These are phyloP conservation scores for Lodderomyces jiufengensis DNA, from an alignment of 1,139 yeast genomes.

Conservation along the genomic window DNA sequence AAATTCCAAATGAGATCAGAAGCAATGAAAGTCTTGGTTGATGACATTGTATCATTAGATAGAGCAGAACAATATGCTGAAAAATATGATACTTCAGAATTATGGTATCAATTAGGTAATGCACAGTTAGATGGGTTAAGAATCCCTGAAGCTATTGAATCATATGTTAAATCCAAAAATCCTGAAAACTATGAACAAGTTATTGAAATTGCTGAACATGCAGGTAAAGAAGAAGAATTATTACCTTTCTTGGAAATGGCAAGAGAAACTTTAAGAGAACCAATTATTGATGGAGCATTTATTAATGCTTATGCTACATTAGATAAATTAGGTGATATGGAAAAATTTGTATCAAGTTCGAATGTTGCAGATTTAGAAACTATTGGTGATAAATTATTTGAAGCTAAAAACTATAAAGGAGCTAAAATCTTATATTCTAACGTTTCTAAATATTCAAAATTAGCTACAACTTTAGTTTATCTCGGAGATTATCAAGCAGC, in stretches of 20 bases:
- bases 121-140: slow-evolving; percentile 95
- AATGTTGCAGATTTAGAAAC: slow-evolving; percentile 90
- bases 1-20: slow-evolving; percentile 74
- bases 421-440: slow-evolving; percentile 85
- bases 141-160: slow-evolving; percentile 85
- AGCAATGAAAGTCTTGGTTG: slow-evolving; percentile 89
- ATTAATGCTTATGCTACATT: slow-evolving; percentile 83
- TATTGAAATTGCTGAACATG: slow-evolving; percentile 91
- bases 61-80: slow-evolving; percentile 95
- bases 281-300: slow-evolving; percentile 87
- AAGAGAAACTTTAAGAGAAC: slow-evolving; percentile 88
- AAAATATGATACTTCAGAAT: slow-evolving; percentile 76
- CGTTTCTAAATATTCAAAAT: slow-evolving; percentile 89
- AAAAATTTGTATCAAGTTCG: slow-evolving; percentile 76
- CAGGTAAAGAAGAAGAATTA: slow-evolving; percentile 94
- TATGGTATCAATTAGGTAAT: slow-evolving; percentile 94
- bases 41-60: slow-evolving; percentile 88
- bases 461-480: slow-evolving; percentile 92
- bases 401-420: slow-evolving; percentile 80
- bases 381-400: slow-evolving; percentile 90
- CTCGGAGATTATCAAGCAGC: slow-evolving; percentile 93
- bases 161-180: slow-evolving; percentile 86
- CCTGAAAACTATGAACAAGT: slow-evolving; percentile 89
- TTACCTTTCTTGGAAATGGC: slow-evolving; percentile 89
- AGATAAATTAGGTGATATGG: slow-evolving; percentile 75